These are phyloP conservation scores for Porogramme epimiltina DNA, from an alignment of 1,284 basidiomycete species.

Conservation along the genomic window DNA sequence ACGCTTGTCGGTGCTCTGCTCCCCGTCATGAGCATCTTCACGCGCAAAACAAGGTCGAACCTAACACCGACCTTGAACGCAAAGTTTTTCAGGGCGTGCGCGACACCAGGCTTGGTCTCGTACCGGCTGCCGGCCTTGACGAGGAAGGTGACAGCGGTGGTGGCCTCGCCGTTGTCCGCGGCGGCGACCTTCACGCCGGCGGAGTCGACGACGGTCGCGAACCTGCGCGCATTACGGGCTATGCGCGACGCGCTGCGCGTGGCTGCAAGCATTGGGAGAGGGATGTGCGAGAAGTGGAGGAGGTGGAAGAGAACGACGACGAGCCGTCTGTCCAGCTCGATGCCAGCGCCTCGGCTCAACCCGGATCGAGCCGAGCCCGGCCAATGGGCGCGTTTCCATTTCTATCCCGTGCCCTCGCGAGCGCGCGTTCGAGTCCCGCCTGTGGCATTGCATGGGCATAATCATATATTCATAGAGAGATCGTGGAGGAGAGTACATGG, in stretches of 20 bases:
- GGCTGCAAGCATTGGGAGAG: constrained; percentile 53
- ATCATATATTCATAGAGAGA: constrained; percentile 8
- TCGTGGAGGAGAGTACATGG: too few species aligned
- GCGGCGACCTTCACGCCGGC: constrained; percentile 86
- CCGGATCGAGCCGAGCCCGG: constrained; percentile 15
- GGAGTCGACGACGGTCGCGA: constrained; percentile 79
- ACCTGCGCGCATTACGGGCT: constrained; percentile 51
- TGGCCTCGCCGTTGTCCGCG: constrained; percentile 79
- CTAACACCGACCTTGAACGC: constrained; percentile 81
- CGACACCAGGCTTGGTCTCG: constrained; percentile 84
- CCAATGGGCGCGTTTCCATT: constrained; percentile 19
- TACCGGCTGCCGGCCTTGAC: constrained; percentile 91
- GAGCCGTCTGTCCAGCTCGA: neutral
- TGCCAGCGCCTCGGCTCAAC: constrained; percentile 6
- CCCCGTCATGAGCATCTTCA: neutral
- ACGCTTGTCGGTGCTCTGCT: constrained; percentile 78
- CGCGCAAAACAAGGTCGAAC: neutral
- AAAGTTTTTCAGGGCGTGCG: constrained; percentile 94
- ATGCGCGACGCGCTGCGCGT: constrained; percentile 59
- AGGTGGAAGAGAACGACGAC: constrained; percentile 14
- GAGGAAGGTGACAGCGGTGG: constrained; percentile 84
- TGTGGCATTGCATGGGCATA: constrained; percentile 2
- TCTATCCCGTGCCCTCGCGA: neutral
- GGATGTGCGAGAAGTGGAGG: constrained; percentile 7
- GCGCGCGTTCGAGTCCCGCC: neutral